Evolutionary conservation across 257 asterid genomes (phyloP).

Genomic region (Nicotiana tomentosiformis): DNA sequence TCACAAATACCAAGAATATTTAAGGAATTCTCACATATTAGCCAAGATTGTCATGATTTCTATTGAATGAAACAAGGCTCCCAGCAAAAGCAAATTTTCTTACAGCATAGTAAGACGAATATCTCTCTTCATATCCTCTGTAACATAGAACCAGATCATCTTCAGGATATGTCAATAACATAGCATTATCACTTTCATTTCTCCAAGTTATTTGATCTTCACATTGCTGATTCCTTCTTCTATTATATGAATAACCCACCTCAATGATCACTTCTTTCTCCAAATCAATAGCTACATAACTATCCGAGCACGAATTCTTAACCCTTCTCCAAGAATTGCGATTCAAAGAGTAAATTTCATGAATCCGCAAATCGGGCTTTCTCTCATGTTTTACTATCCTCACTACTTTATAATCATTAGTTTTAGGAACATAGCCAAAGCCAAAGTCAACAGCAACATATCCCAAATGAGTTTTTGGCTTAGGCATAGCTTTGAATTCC

Average conservation of each 20-base stretch:
- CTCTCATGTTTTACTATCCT: neutral
- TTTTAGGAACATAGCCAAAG: neutral
- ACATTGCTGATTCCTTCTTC: too few relatives aligned
- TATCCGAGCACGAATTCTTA: neutral
- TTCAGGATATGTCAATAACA: neutral
- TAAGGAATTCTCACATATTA: neutral
- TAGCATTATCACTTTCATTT: neutral
- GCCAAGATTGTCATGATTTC: neutral
- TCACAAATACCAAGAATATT: neutral
- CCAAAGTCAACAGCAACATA: neutral
- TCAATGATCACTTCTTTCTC: neutral
- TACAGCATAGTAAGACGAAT: neutral
- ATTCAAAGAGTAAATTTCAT: neutral
- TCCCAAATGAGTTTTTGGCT: neutral
- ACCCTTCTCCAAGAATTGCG: neutral
- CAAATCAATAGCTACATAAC: neutral
- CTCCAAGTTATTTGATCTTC: neutral
- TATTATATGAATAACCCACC: too few relatives aligned
- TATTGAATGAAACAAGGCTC: neutral
- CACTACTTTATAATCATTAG: neutral
- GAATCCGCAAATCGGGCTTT: accelerated
- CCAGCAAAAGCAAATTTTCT: neutral
- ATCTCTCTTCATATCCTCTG: too few relatives aligned
- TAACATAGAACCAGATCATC: neutral
- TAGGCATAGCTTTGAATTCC: neutral